These are phyloP conservation scores for Laburnicola sp. DNA, from an alignment of 2,329 filamentous ascomycete genomes.

Conservation along the genomic window DNA sequence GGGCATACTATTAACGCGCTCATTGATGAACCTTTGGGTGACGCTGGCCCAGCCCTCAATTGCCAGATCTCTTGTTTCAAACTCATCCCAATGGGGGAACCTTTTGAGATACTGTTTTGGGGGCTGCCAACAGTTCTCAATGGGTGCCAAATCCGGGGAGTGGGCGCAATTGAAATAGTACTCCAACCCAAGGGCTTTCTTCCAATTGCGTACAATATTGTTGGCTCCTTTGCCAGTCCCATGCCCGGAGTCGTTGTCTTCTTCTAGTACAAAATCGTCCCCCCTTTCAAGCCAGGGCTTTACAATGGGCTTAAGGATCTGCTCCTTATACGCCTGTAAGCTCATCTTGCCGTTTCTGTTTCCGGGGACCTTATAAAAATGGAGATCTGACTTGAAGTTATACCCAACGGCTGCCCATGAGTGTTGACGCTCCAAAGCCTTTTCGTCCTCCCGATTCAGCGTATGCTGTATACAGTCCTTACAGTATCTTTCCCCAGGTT, in stretches of 20 bases:
- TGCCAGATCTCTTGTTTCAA: background rate
- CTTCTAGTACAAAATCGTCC: conserved; percentile 7
- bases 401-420: conserved; percentile 8
- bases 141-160: conserved; percentile 13
- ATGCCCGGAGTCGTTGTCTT: conserved; percentile 14
- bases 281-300: conserved; percentile 8
- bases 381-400: conserved; percentile 6
- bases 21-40: conserved; percentile 3
- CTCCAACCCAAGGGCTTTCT: conserved; percentile 7
- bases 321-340: conserved; percentile 6
- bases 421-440: conserved; percentile 5
- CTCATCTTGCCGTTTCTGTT: conserved; percentile 13
- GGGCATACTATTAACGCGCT: conserved; percentile 1
- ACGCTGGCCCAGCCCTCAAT: background rate
- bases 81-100: too few species aligned
- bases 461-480: conserved; percentile 4
- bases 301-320: conserved; percentile 14
- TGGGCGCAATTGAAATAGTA: conserved; percentile 15
- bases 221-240: conserved; percentile 1
- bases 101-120: too few species aligned
- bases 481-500: conserved; percentile 6
- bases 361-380: conserved; percentile 7
- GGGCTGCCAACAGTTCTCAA: conserved; percentile 16
- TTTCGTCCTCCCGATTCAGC: background rate
- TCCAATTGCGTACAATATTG: conserved; percentile 14